Conservation (phyloP, 2,329 filamentous ascomycete genomes). For the Alternaria incomplexa region DNA sequence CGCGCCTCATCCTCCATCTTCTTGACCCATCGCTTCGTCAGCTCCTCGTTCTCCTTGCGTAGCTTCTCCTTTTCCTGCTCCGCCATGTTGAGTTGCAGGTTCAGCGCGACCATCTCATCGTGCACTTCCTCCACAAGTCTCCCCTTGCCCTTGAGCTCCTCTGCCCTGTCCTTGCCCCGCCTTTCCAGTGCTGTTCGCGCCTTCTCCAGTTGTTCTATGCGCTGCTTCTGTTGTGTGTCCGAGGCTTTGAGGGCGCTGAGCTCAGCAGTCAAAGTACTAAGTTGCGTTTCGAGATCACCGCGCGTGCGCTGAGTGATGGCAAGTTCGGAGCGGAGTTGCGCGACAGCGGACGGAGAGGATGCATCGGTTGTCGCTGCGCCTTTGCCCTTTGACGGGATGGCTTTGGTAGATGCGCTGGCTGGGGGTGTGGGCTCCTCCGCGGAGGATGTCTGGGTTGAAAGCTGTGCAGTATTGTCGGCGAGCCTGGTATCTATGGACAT, state of each 20-base stretch:
- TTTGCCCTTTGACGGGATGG: conserved; percentile 34
- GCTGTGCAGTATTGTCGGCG: conserved; percentile 52
- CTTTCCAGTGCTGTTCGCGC: conserved; percentile 68
- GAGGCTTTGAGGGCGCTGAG: conserved; percentile 67
- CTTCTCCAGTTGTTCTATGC: conserved; percentile 66
- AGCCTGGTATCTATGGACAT: conserved; percentile 51
- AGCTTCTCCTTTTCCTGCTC: conserved; percentile 77
- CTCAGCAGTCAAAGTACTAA: conserved; percentile 68
- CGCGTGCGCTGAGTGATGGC: conserved; percentile 78
- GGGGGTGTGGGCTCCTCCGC: conserved; percentile 24
- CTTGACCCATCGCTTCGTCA: conserved; percentile 91
- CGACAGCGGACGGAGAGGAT: conserved; percentile 24
- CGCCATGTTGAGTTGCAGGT: conserved; percentile 84
- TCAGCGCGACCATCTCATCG: conserved; percentile 88
- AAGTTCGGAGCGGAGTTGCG: conserved; percentile 65
- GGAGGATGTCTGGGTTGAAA: conserved; percentile 32
- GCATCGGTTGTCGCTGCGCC: conserved; percentile 18
- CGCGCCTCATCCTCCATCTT: conserved; percentile 86
- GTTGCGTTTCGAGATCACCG: conserved; percentile 68
- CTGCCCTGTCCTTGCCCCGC: conserved; percentile 78
- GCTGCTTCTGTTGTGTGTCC: conserved; percentile 64
- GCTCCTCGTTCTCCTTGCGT: conserved; percentile 82
- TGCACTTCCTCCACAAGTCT: conserved; percentile 87
- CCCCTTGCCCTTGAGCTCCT: conserved; percentile 83
- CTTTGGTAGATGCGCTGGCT: conserved; percentile 26